Percentiles rank a stretch among this genome's conserved stretches.
phyloP scores from a whole-genome alignment of 1,284 basidiomycete genomes.

The Marasmius sp. region DNA sequence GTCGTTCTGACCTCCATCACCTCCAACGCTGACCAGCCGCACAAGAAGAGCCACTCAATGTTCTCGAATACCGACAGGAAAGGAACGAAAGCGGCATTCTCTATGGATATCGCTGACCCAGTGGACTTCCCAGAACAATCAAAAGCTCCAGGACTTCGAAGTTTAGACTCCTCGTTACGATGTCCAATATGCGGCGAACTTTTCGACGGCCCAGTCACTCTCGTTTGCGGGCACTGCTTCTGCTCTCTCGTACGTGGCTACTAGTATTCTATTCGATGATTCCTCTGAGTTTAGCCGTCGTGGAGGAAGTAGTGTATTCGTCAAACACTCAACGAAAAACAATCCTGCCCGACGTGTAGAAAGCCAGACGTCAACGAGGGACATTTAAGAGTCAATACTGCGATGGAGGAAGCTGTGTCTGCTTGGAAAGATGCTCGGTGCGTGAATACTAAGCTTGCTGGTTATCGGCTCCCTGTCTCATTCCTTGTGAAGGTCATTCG shows the following conservation, averaged over 20 bases:
- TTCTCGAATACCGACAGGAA: neutral
- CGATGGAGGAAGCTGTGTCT: constrained; percentile 57
- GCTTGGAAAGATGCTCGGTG: constrained; percentile 69
- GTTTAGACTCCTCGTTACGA: constrained; percentile 61
- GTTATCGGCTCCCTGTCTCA: neutral
- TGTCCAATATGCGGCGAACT: constrained; percentile 74
- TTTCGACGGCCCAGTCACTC: constrained; percentile 67
- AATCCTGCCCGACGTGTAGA: constrained; percentile 68
- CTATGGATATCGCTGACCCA: constrained; percentile 54
- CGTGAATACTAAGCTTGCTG: constrained; percentile 13
- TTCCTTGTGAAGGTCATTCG: constrained; percentile 32
- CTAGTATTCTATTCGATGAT: neutral
- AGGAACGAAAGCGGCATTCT: constrained; percentile 2
- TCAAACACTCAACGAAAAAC: constrained; percentile 50
- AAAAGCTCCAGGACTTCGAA: constrained; percentile 50
- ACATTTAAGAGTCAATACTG: constrained; percentile 58
- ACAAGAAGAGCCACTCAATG: neutral
- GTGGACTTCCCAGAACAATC: constrained; percentile 58
- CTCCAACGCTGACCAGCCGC: neutral
- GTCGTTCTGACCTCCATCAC: neutral
- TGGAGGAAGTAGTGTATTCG: constrained; percentile 56
- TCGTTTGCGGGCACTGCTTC: constrained; percentile 74
- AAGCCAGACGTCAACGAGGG: constrained; percentile 49
- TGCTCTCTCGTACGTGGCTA: constrained; percentile 63
- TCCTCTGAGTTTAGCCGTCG: neutral